A percentile compares a stretch with the other conserved stretches of the same genome.
Conservation (phyloP, 2,329 filamentous ascomycete genomes). For the Whalleya microplaca region DNA sequence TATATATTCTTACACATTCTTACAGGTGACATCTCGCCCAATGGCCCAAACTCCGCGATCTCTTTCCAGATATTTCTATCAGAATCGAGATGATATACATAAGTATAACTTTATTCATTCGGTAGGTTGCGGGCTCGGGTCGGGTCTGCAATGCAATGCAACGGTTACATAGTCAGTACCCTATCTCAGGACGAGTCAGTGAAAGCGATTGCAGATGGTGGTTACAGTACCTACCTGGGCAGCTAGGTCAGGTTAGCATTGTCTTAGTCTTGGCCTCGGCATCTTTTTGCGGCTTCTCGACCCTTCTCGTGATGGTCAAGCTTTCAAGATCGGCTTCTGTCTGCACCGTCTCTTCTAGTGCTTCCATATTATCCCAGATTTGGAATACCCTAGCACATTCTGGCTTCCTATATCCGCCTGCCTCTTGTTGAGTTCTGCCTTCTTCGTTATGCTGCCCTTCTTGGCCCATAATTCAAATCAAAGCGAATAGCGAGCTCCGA, state of each 20-base stretch:
- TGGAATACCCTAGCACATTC: not conserved
- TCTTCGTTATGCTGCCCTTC: not conserved
- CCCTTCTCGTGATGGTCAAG: slow-evolving; percentile 11
- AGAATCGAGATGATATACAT: not conserved
- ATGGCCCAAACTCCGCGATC: not conserved
- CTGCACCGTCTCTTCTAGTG: slow-evolving; percentile 10
- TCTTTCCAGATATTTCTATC: not conserved
- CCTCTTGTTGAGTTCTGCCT: not conserved
- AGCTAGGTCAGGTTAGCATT: not conserved
- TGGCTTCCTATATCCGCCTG: not conserved
- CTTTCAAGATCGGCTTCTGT: slow-evolving; percentile 17
- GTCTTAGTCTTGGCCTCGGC: slow-evolving; percentile 3
- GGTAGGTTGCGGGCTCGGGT: not conserved
- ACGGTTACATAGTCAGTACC: not conserved
- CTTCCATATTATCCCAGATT: not conserved
- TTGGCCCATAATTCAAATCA: not conserved
- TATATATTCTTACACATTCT: too few relatives aligned
- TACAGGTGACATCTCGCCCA: too few relatives aligned
- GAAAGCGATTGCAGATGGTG: not conserved
- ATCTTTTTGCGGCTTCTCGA: slow-evolving; percentile 19
- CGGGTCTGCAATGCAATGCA: not conserved
- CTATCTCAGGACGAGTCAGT: not conserved
- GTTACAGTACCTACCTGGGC: not conserved
- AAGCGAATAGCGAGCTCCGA: not conserved
- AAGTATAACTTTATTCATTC: too few relatives aligned